These are phyloP conservation scores for Anaeromyces robustus DNA, from an alignment of 192 early-diverging fungal genomes.

Conservation along the genomic window DNA sequence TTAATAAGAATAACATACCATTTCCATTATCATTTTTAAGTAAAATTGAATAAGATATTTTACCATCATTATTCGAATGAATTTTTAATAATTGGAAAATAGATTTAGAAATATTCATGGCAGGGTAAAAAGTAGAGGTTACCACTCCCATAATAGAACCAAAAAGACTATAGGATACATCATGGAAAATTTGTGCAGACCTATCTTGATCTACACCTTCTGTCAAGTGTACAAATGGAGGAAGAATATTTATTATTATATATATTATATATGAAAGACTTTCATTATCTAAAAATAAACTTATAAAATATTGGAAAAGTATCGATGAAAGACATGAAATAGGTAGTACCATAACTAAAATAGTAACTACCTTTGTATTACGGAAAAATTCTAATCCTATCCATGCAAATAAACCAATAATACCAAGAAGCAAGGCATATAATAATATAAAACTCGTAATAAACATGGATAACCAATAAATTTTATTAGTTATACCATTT, in stretches of 20 bases:
- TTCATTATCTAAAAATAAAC: background rate
- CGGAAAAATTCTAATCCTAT: background rate
- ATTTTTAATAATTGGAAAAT: too few species aligned
- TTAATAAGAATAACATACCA: too few species aligned
- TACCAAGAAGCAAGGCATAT: background rate
- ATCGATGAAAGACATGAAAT: background rate
- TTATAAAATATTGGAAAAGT: background rate
- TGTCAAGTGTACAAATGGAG: too few species aligned
- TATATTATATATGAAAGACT: background rate
- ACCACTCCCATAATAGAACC: too few species aligned
- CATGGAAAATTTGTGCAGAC: too few species aligned
- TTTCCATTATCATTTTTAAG: too few species aligned
- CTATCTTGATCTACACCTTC: too few species aligned
- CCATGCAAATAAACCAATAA: background rate
- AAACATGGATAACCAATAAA: background rate
- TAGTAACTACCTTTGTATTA: background rate
- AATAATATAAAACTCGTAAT: background rate
- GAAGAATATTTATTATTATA: background rate
- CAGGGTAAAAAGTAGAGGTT: too few species aligned
- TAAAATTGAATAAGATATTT: too few species aligned
- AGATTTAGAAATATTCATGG: too few species aligned
- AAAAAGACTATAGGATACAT: too few species aligned
- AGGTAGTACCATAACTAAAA: background rate
- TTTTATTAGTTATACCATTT: background rate
- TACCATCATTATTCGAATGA: too few species aligned